Evolutionary conservation across 2,329 filamentous ascomycete species (phyloP), one percentile per base, ranked within the genome.

Genomic region (Aspergillus intermedius): DNA sequence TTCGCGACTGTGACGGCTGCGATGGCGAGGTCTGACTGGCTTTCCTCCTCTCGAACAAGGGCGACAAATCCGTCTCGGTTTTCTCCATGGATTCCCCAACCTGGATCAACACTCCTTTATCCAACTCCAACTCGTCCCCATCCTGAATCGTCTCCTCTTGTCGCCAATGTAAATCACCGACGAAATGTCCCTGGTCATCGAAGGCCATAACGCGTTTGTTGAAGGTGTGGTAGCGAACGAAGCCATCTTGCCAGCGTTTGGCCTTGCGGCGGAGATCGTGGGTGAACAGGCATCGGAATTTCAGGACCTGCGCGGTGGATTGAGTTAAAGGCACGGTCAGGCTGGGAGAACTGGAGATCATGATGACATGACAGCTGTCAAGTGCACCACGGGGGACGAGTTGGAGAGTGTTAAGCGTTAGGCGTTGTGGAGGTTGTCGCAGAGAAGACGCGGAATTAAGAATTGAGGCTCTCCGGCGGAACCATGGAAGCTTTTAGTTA

Each of bases 211-310:
- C 75, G 4, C 88, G 83, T 63, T 84, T 88, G 72, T 96, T 96
- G 79, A 95, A 95, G 0, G 87, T 86, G 63, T 96, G 91, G 55
- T 86, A 95, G 55, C 86, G 87, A 52, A 96, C 79, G 45, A 83
- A 83, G 32, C 91, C 91, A 83, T 96, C 91, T 61, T 95, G 88
- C 91, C 91, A 96, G 52, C 88, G 78, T 66, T 96, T 96, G 58
- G 88, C 84, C 71, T 96, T 96, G 48, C 88, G 83, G 45, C 83
- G 82, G 39, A 95, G 67, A 63, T 96, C 91, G 63, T 88, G 82
- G 2, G 90, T 94, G 69, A 88, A 96, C 4, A 96, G 82, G 66
- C 91, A 96, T 53, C 81, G 78, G 67, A 86, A 94, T 62, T 94
- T 89, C 62, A 87, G 75, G 35, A 96, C 89, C 0, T 80, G 77